Evolutionary conservation across 352 stramenopile genomes (phyloP), one percentile per base, ranked within the genome.

Genomic region (Plasmopara muralis): DNA sequence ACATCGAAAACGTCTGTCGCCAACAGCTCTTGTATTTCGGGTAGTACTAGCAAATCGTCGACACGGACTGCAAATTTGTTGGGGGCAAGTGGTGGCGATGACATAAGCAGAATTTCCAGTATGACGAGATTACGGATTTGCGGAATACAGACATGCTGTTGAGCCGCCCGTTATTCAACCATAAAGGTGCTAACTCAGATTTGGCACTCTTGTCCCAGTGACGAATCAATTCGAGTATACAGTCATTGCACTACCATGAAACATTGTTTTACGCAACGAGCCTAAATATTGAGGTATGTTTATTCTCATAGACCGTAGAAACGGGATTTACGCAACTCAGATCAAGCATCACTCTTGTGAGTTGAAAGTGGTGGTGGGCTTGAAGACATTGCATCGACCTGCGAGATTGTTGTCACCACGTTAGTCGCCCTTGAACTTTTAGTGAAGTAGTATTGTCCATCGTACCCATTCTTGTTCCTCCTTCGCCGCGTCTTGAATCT

Each of bases 391-490:
- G 43, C 6, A 9, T 52, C 43, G 20, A 61, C 43, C 57, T 65
- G 31, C 6, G 9, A n/a, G 1, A 16, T 37, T 43, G 30, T 9
- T n/a, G 20, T 29, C 1, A 35, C n/a, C 2, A 15, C 2, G 14
- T 41, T 39, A 47, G 29, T 9, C 13, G 12, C 18, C 33, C 18
- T 13, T 25, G 33, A 5, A 8, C 20, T 41, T 41, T 14, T 28
- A 14, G 14, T 41, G 8, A 41, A 8, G 1, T 25, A 25, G 20
- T 25, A 42, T 14, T n/a, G 6, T n/a, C 44, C 33, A 48, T 50
- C 6, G 5, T 44, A 66, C 55, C 60, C 48, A 62, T 16, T 66
- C 51, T 9, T 58, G 14, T 52, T 72, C 60, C 35, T 64, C 50
- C 15, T 56, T 56, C 5, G 49, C 29, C 13, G 60, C 64, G 14